Conservation (phyloP, 768 basidiomycete species). For the Podaxis mareebaensis region DNA sequence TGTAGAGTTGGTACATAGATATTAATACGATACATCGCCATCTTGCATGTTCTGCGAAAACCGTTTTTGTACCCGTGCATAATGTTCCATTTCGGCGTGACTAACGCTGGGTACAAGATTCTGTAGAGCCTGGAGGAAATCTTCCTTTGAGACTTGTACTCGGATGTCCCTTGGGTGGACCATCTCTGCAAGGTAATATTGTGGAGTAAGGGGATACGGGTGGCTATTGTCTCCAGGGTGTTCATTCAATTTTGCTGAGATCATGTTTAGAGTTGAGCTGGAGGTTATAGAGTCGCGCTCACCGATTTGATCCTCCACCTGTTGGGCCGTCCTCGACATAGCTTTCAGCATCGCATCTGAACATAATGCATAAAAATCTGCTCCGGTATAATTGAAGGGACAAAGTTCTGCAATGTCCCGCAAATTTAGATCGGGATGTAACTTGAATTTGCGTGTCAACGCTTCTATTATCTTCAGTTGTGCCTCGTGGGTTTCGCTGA, state of each 20-base stretch:
- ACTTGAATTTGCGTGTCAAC: constrained; percentile 87
- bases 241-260: constrained; percentile 49
- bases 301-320: constrained; percentile 78
- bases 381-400: constrained; percentile 94
- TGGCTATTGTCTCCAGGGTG: constrained; percentile 38
- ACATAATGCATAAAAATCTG: constrained; percentile 97
- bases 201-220: constrained; percentile 76
- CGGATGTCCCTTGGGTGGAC: constrained; percentile 67
- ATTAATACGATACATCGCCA: background rate
- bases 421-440: constrained; percentile 70
- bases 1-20: constrained; percentile 31
- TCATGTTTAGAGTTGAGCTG: background rate
- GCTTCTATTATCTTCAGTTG: constrained; percentile 88
- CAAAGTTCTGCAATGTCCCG: constrained; percentile 66
- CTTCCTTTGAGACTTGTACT: constrained; percentile 71
- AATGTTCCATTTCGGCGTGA: constrained; percentile 83
- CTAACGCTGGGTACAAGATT: constrained; percentile 83
- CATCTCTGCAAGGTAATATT: constrained; percentile 85
- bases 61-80: constrained; percentile 65
- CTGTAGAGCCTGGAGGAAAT: constrained; percentile 75
- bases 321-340: constrained; percentile 85
- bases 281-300: constrained; percentile 6
- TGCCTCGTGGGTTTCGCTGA: constrained; percentile 83
- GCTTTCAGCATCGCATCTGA: constrained; percentile 95
- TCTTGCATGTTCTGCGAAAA: constrained; percentile 47